These are phyloP conservation scores for Eleusine coracana DNA, from an alignment of 176 grass and related monocot species.

Conservation along the genomic window DNA sequence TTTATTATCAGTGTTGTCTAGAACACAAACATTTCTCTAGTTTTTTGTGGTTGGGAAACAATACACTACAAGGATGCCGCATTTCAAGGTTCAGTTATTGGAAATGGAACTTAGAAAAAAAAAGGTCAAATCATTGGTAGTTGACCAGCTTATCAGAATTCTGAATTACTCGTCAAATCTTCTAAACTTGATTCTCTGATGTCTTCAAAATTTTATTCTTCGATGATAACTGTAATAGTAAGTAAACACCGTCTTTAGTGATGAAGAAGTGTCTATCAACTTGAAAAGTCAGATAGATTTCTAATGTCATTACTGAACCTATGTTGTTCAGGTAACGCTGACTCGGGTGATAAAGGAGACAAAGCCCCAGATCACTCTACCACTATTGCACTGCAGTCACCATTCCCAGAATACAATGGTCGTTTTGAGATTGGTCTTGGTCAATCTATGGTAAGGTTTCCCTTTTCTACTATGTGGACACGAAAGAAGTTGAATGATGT, in stretches of 20 bases:
- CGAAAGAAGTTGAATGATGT: conserved; percentile 9
- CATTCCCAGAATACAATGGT: conserved; percentile 60
- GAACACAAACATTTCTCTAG: background rate
- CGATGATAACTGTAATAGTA: background rate
- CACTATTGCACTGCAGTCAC: conserved; percentile 47
- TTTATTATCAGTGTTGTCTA: background rate
- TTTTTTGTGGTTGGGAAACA: conserved; percentile 7
- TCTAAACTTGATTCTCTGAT: background rate
- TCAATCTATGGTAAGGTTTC: conserved; percentile 71
- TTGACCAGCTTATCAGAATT: background rate
- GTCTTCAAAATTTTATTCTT: background rate
- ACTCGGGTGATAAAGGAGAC: conserved; percentile 51
- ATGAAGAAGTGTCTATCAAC: background rate
- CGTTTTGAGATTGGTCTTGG: conserved; percentile 66
- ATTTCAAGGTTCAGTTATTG: conserved; percentile 14
- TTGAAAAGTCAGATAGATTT: background rate
- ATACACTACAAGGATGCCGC: background rate
- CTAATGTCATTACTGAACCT: conserved; percentile 10
- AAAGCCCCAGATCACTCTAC: conserved; percentile 53
- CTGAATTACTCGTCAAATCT: background rate
- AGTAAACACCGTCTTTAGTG: background rate
- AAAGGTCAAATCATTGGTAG: conserved; percentile 18
- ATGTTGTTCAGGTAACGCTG: conserved; percentile 41
- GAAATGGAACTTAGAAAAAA: conserved; percentile 4
- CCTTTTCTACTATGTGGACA: conserved; percentile 7